Evolutionary conservation across 2,329 filamentous ascomycete genomes (phyloP), one percentile per base, ranked within the genome.

Genomic region (Daldinia eschscholtzii): DNA sequence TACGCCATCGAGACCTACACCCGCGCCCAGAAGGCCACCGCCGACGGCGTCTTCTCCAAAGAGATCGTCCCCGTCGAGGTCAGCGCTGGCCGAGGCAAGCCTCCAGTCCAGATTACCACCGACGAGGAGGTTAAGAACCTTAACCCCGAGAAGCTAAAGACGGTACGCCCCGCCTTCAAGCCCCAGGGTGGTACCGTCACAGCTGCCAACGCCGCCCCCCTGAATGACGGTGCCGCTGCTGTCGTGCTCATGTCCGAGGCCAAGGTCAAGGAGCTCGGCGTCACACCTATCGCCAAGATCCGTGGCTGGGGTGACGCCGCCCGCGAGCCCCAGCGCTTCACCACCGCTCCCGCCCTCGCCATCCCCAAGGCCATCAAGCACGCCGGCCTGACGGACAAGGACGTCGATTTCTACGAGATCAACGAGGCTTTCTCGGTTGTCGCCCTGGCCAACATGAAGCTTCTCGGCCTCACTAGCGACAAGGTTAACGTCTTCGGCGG

Each of bases 361-460:
- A 97, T 99, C 76, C 96, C 96, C 80, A 99, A 98, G 87, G 96
- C 96, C 65, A 89, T 99, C 78, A 94, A 95, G 87, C 95, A 99
- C 83, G 96, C 96, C 69, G 92, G 93, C 70, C 84, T 99, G 70
- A 88, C 89, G 64, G 87, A 90, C 74, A 89, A 91, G 71, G 87
- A 93, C 67, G 87, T 99, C 65, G 95, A 98, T 78, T 96, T 90
- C 75, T 99, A 96, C 81, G 96, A 99, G 87, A 98, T 99, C 87
- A 99, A 99, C 86, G 96, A 99, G 86, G 96, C 96, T 46, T 99
- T 99, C 86, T 96, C 93, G 71, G 96, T 97, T 57, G 96, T 99
- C 71, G 93, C 96, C 42, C 88, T 99, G 59, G 94, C 96, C 74
- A 99, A 99, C 86, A 90, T 97, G 84, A 97, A 99, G 88, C 82